Conservation (phyloP, 768 basidiomycete species). For the Calocera viscosa region DNA sequence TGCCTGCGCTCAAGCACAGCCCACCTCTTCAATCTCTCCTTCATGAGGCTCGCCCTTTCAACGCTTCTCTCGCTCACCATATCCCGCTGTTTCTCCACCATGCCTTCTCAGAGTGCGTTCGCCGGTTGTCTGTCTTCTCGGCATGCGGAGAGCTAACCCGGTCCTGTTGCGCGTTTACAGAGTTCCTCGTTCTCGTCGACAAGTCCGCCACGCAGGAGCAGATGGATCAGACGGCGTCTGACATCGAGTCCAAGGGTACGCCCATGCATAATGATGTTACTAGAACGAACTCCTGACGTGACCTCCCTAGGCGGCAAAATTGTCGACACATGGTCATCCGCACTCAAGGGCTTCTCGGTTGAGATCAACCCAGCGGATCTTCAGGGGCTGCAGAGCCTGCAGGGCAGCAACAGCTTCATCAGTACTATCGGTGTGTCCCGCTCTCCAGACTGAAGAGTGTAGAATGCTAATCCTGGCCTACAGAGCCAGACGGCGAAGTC, state of each 20-base stretch:
- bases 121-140: not conserved
- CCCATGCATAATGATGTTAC: not conserved
- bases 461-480: not conserved
- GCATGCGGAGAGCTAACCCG: not conserved
- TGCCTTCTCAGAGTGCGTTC: not conserved
- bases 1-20: not conserved
- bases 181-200: constrained; percentile 1
- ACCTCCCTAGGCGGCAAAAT: not conserved
- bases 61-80: not conserved
- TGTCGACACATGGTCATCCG: not conserved
- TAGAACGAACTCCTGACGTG: not conserved
- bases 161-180: not conserved
- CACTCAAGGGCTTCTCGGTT: not conserved
- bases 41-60: not conserved
- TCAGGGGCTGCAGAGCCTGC: not conserved
- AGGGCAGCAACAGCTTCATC: constrained; percentile 5
- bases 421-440: not conserved
- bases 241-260: constrained; percentile 3
- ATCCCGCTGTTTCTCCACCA: not conserved
- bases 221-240: constrained; percentile 3
- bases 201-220: not conserved
- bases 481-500: constrained; percentile 1
- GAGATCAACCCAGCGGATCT: not conserved
- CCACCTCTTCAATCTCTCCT: not conserved
- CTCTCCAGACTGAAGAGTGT: not conserved